Base-by-base conservation (phyloP, 202 grass and related monocot species). In the Carex sylvatica region DNA sequence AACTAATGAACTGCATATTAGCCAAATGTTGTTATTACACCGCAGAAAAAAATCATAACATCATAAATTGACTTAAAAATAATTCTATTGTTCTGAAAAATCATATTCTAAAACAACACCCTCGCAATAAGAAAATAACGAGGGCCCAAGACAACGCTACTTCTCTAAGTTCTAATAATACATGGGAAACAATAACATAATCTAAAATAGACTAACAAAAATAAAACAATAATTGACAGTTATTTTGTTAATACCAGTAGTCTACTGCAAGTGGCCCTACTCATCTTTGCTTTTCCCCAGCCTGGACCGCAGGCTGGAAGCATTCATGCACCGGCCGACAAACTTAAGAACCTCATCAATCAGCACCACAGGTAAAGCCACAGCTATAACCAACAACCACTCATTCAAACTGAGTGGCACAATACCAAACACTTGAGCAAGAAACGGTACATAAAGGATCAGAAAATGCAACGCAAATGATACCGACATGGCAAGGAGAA, bases 301-400 rank as follows among this genome's bases (percentile, higher is more conserved):
- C 59, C 88, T 87, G 65, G 88, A 86, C 23, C 79, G 36, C 87
- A 67, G 81, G 49, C 79, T 59, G 0, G 82, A 81, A 71, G 85
- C 86, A 75, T 88, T 94, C 69, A 87, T 84, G 81, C 89, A 90
- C 62, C 96, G 82, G 1, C 96, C 92, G 22, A 95, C 82, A 66
- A 95, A 95, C 87, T 98, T 98, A 0, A 98, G 91, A 76, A 90
- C 89, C 91, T 98, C 96, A 2, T 98, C 96, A 2, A 98, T 98
- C 31, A 98, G 83, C 73, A 98, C 89, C 62, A 98, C 95, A 65
- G 95, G 95, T 24, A 94, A 81, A 31, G 96, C 90, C 65, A 98
- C 91, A 66, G 90, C 89, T 63, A 98, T 55, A 60, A 98, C 96
- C 86, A 98, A 90, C 78, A 98, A 87, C 92, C 96, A 98, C 82